Evolutionary conservation across 1,284 basidiomycete genomes (phyloP).

Genomic region (Mycena citricolor): DNA sequence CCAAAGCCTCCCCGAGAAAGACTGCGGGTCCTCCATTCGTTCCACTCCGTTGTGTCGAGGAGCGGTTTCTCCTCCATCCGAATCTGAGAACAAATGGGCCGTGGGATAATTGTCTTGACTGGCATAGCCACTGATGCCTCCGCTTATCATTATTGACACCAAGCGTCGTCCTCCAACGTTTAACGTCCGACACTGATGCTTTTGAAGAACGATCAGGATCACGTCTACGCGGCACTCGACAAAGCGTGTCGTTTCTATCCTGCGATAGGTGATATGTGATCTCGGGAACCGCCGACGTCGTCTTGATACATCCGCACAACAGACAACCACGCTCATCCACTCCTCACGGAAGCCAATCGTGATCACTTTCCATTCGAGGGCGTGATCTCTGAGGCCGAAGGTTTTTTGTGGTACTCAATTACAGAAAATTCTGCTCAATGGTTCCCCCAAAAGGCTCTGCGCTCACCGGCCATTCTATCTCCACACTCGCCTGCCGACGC

Average conservation of each 20-base stretch:
- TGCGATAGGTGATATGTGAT: no score
- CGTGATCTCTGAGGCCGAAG: slow-evolving; percentile 60
- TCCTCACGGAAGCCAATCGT: slow-evolving; percentile 50
- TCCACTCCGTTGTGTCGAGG: slow-evolving; percentile 42
- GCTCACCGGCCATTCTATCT: slow-evolving; percentile 46
- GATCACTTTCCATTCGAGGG: slow-evolving; percentile 56
- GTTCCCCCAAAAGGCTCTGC: slow-evolving; percentile 37
- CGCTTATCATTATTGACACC: neutral
- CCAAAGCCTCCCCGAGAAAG: slow-evolving; percentile 65
- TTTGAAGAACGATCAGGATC: no score
- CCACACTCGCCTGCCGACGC: slow-evolving; percentile 58
- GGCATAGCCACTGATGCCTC: neutral
- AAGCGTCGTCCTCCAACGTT: no score
- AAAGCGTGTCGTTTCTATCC: slow-evolving; percentile 36
- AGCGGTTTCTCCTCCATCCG: slow-evolving; percentile 14
- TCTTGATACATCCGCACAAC: slow-evolving; percentile 39
- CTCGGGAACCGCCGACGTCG: no score
- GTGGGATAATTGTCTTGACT: neutral
- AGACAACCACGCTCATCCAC: slow-evolving; percentile 77
- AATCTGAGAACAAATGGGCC: neutral
- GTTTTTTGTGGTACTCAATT: neutral
- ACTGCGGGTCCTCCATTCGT: slow-evolving; percentile 46
- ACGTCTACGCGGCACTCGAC: slow-evolving; percentile 26
- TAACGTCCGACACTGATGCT: no score
- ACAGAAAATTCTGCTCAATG: no score